phyloP scores from a whole-genome alignment of 1,284 basidiomycete species.

The Leccinum fallax region DNA sequence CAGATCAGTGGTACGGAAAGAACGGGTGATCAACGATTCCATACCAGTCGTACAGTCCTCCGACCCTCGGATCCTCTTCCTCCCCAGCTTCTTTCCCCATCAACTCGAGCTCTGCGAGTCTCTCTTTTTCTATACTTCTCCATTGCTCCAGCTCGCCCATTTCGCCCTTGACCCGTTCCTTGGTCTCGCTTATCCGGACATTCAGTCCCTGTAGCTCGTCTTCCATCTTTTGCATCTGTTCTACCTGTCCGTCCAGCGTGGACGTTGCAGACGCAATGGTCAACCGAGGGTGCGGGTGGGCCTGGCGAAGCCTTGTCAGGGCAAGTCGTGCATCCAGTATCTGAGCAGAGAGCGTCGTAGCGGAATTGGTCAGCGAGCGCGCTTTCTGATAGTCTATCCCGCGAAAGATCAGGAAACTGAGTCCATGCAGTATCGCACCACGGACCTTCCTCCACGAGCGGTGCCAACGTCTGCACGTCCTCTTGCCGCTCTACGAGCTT shows the following conservation, averaged over 20 bases:
- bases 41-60: conserved; percentile 71
- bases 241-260: conserved; percentile 69
- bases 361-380: conserved; percentile 54
- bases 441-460: conserved; percentile 67
- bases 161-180: conserved; percentile 57
- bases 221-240: conserved; percentile 71
- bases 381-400: conserved; percentile 59
- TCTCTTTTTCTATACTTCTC: conserved; percentile 71
- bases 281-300: conserved; percentile 75
- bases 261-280: conserved; percentile 73
- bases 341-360: conserved; percentile 63
- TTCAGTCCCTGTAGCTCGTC: conserved; percentile 53
- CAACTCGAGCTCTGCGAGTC: conserved; percentile 68
- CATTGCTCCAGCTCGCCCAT: conserved; percentile 65
- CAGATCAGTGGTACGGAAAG: conserved; percentile 1
- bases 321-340: conserved; percentile 81
- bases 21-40: conserved; percentile 18
- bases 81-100: conserved; percentile 62
- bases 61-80: conserved; percentile 63
- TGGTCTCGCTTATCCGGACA: conserved; percentile 51
- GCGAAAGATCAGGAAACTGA: background rate
- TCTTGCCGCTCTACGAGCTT: conserved; percentile 60
- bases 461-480: conserved; percentile 62
- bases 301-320: conserved; percentile 74
- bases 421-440: background rate